Evolutionary conservation across 2,329 filamentous ascomycete genomes (phyloP).

Genomic region (Monilinia aucupariae): DNA sequence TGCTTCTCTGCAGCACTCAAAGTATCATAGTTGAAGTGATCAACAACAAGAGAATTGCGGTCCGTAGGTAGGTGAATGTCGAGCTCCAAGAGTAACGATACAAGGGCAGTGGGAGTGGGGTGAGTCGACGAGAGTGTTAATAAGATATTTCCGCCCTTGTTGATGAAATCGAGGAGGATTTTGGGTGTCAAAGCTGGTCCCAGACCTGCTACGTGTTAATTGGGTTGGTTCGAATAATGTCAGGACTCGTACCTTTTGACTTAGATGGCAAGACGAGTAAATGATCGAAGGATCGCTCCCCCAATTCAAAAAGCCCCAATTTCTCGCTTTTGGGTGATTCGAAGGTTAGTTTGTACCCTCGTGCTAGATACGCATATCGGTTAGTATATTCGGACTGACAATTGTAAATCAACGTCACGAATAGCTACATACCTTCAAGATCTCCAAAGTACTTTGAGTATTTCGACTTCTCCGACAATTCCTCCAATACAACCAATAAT

Average conservation of each 20-base stretch:
- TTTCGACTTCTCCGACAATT: conserved; percentile 69
- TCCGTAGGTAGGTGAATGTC: conserved; percentile 84
- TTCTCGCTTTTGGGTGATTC: conserved; percentile 76
- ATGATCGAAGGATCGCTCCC: conserved; percentile 87
- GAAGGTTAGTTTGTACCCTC: conserved; percentile 76
- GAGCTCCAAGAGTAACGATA: conserved; percentile 76
- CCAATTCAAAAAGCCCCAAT: conserved; percentile 75
- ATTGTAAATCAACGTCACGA: conserved; percentile 16
- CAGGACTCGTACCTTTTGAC: conserved; percentile 64
- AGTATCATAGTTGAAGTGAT: conserved; percentile 92
- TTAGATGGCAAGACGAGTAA: conserved; percentile 82
- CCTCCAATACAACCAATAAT: conserved; percentile 81
- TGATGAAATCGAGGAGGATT: conserved; percentile 82
- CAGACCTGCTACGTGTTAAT: conserved; percentile 52
- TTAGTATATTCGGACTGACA: conserved; percentile 16
- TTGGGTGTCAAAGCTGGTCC: conserved; percentile 84
- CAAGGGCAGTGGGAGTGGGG: conserved; percentile 65
- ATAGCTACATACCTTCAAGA: conserved; percentile 53
- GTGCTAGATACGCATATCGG: conserved; percentile 47
- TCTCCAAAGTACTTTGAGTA: conserved; percentile 80
- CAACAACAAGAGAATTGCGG: conserved; percentile 78
- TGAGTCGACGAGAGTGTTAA: conserved; percentile 71
- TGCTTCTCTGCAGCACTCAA: conserved; percentile 73
- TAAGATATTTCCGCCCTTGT: conserved; percentile 85
- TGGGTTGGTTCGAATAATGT: conserved; percentile 12